phyloP scores from a whole-genome alignment of 139 green algal genomes.

The Closterium sp. region DNA sequence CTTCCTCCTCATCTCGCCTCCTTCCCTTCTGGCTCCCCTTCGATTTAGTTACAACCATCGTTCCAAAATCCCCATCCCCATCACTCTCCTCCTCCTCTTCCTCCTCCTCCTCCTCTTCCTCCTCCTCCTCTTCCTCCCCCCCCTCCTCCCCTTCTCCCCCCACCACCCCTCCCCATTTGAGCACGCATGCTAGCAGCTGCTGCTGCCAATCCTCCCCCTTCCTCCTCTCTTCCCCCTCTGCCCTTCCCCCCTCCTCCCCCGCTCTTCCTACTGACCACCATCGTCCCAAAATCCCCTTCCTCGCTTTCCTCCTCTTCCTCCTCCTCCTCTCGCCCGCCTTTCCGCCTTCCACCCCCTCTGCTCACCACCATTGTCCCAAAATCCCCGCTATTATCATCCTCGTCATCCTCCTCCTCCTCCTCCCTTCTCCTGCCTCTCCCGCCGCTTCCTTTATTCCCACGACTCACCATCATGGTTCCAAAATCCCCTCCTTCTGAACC shows the following conservation, averaged over 20 bases:
- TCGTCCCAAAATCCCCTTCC: not conserved
- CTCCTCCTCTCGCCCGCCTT: not conserved
- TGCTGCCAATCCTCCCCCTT: not conserved
- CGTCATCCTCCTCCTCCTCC: not conserved
- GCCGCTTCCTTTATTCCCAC: not conserved
- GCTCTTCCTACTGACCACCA: not conserved
- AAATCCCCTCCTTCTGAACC: not conserved
- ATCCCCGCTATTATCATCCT: not conserved
- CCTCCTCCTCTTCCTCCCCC: not conserved
- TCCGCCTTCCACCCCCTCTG: not conserved
- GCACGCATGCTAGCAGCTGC: not conserved
- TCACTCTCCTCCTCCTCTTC: not conserved
- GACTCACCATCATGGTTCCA: not conserved
- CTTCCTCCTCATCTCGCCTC: not conserved
- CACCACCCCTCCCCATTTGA: not conserved
- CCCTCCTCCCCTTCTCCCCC: not conserved
- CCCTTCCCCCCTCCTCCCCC: not conserved
- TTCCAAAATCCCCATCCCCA: not conserved
- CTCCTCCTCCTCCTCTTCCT: not conserved
- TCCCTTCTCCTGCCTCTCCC: not conserved
- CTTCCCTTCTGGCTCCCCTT: not conserved
- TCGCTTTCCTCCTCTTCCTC: not conserved
- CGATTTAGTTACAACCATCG: not conserved
- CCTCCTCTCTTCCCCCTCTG: not conserved
- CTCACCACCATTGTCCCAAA: not conserved